Conservation (phyloP, 1,139 yeast genomes). For the Zhuliangozyma blackwelliae region DNA sequence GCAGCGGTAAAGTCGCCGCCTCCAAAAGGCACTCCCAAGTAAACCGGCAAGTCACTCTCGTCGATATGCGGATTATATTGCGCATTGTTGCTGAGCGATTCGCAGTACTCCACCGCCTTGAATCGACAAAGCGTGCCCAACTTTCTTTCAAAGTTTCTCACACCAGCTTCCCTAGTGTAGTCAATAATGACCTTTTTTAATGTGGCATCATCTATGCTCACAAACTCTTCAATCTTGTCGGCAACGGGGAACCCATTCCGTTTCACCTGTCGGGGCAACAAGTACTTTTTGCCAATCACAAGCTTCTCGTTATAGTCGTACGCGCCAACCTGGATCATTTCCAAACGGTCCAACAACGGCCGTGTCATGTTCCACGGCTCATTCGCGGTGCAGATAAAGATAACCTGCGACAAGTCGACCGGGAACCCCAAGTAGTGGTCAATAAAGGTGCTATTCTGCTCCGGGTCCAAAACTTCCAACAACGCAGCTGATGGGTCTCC, state of each 20-base stretch:
- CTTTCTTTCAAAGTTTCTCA: slow-evolving; percentile 69
- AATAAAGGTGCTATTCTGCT: slow-evolving; percentile 72
- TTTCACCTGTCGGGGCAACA: slow-evolving; percentile 74
- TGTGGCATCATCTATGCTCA: slow-evolving; percentile 42
- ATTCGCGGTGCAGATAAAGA: slow-evolving; percentile 90
- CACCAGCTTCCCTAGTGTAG: slow-evolving; percentile 88
- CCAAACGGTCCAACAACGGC: slow-evolving; percentile 85
- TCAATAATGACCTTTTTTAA: slow-evolving; percentile 59
- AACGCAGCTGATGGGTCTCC: slow-evolving; percentile 94
- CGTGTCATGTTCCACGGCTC: slow-evolving; percentile 69
- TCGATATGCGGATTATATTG: slow-evolving; percentile 37
- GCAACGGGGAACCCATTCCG: slow-evolving; percentile 59
- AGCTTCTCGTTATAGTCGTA: slow-evolving; percentile 79
- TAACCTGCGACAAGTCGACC: slow-evolving; percentile 75
- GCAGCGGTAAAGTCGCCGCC: slow-evolving; percentile 15
- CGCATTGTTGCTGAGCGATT: slow-evolving; percentile 21
- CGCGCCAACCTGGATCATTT: slow-evolving; percentile 74
- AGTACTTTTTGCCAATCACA: slow-evolving; percentile 64
- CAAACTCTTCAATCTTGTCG: slow-evolving; percentile 26
- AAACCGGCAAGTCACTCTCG: slow-evolving; percentile 43
- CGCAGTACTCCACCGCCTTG: slow-evolving; percentile 75
- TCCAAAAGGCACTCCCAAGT: slow-evolving; percentile 49
- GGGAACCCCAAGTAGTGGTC: slow-evolving; percentile 91
- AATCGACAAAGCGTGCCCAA: slow-evolving; percentile 72
- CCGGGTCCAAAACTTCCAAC: slow-evolving; percentile 87